A percentile compares a stretch with the other conserved stretches of the same genome.
Conservation (phyloP, 345 rosid species). For the Eucalyptus pumila region DNA sequence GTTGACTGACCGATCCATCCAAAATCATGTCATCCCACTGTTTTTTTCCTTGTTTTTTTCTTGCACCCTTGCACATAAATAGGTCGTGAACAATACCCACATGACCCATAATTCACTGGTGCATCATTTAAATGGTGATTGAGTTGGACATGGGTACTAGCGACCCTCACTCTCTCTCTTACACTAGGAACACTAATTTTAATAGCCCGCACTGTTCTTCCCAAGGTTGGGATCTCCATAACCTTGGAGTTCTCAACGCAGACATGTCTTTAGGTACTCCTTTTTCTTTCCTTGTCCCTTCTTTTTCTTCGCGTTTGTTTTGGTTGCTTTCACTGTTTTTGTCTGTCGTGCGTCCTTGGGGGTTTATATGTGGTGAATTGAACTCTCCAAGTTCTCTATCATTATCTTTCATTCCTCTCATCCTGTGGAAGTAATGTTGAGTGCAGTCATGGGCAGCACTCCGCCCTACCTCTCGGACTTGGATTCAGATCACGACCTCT, state of each 20-base stretch:
- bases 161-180: not conserved
- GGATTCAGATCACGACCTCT: slow-evolving; percentile 29
- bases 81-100: not conserved
- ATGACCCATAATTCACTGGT: not conserved
- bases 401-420: not conserved
- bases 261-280: slow-evolving; percentile 57
- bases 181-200: not conserved
- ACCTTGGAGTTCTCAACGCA: slow-evolving; percentile 68
- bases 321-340: slow-evolving; percentile 5
- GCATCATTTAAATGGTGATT: not conserved
- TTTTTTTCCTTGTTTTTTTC: not conserved
- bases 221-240: slow-evolving; percentile 73
- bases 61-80: not conserved
- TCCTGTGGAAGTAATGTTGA: not conserved
- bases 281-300: not conserved
- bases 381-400: not conserved
- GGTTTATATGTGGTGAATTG: not conserved
- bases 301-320: not conserved
- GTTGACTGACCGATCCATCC: slow-evolving; percentile 57
- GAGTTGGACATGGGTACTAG: not conserved
- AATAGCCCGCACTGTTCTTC: slow-evolving; percentile 8
- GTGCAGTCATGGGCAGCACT: slow-evolving; percentile 26
- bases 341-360: not conserved
- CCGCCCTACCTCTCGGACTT: slow-evolving; percentile 21
- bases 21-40: slow-evolving; percentile 8